Percentiles rank a stretch among this genome's conserved stretches.
Conservation (phyloP, 2,329 filamentous ascomycete genomes). For the Pseudogymnoascus sp. region DNA sequence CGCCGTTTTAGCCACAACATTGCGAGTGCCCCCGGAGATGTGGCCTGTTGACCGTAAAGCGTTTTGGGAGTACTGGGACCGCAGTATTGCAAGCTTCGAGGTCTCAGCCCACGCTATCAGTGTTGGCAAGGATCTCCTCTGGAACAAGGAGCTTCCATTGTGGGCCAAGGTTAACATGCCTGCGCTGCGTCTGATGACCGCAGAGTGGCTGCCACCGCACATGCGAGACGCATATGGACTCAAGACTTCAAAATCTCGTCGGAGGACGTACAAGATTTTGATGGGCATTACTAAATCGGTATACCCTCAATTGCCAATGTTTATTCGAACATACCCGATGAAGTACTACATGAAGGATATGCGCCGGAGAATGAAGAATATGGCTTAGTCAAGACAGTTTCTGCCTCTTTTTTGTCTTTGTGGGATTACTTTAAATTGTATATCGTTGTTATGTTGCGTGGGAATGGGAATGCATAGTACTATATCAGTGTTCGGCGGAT, state of each 20-base stretch:
- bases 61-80: slow-evolving; percentile 27
- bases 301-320: slow-evolving; percentile 26
- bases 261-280: not conserved
- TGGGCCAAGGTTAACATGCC: slow-evolving; percentile 19
- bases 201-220: slow-evolving; percentile 18
- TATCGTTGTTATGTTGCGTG: not conserved
- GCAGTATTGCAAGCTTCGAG: slow-evolving; percentile 21
- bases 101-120: slow-evolving; percentile 25
- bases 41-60: slow-evolving; percentile 22
- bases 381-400: not conserved
- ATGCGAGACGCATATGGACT: slow-evolving; percentile 23
- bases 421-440: not conserved
- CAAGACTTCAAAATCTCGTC: not conserved
- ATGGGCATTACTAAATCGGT: slow-evolving; percentile 21
- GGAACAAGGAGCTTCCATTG: slow-evolving; percentile 20
- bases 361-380: slow-evolving; percentile 10
- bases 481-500: too few relatives aligned
- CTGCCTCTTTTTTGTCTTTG: not conserved
- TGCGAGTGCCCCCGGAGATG: slow-evolving; percentile 26
- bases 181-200: slow-evolving; percentile 18
- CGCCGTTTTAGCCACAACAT: slow-evolving; percentile 24
- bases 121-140: slow-evolving; percentile 22
- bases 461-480: not conserved
- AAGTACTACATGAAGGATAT: slow-evolving; percentile 22
- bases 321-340: slow-evolving; percentile 22